Conservation (phyloP, 768 basidiomycete genomes). For the Chalciporus pseudorubinellus region DNA sequence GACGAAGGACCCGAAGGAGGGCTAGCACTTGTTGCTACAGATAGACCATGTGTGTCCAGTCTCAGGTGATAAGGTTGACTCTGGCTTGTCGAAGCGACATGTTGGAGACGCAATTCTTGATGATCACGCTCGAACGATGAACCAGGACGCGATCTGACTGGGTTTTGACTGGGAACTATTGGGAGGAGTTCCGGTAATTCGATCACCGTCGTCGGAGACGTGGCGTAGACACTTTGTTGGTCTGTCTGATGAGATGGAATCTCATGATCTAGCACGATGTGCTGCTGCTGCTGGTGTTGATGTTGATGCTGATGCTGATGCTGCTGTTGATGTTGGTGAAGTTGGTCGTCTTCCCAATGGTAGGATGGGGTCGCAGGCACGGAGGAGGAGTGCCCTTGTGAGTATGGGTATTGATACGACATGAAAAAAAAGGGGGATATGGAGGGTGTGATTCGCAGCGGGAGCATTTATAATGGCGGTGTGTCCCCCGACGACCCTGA, state of each 20-base stretch:
- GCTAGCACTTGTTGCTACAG: constrained; percentile 27
- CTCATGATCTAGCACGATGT: not conserved
- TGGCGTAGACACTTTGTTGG: constrained; percentile 24
- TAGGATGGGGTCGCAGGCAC: constrained; percentile 46
- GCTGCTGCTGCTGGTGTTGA: constrained; percentile 36
- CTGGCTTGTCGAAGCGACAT: constrained; percentile 18
- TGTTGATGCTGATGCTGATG: constrained; percentile 40
- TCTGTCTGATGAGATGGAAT: constrained; percentile 36
- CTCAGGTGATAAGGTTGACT: constrained; percentile 31
- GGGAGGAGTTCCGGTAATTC: constrained; percentile 30
- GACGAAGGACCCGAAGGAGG: constrained; percentile 33
- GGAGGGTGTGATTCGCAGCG: constrained; percentile 14
- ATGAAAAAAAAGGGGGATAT: constrained; percentile 37
- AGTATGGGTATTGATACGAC: constrained; percentile 50
- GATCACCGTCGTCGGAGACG: constrained; percentile 14
- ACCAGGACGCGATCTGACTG: constrained; percentile 10
- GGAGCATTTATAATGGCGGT: constrained; percentile 29
- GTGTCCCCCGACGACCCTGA: constrained; percentile 19
- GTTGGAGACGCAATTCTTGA: constrained; percentile 24
- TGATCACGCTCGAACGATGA: constrained; percentile 26
- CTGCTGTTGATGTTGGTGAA: constrained; percentile 29
- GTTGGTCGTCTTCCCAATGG: constrained; percentile 43
- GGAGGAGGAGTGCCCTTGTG: constrained; percentile 47
- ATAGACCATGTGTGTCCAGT: constrained; percentile 33
- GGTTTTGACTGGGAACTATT: constrained; percentile 30